These are phyloP conservation scores for Komagataella populi DNA, from an alignment of 805 yeast species.

Conservation along the genomic window DNA sequence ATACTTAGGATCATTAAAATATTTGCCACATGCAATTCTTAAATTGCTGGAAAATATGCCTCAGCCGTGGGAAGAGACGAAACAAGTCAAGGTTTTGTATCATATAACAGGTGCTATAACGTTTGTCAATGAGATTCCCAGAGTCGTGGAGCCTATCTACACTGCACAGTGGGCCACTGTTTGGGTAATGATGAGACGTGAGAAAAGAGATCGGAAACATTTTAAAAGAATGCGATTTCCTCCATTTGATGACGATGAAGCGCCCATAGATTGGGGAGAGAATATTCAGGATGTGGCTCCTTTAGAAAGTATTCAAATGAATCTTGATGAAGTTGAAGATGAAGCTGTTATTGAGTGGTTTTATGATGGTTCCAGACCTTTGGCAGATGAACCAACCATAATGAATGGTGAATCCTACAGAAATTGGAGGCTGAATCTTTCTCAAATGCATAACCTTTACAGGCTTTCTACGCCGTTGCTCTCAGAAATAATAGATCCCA, in stretches of 20 bases:
- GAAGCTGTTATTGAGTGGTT: constrained; percentile 58
- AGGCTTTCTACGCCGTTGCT: constrained; percentile 60
- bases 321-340: constrained; percentile 54
- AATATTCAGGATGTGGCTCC: constrained; percentile 63
- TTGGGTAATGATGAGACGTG: constrained; percentile 91
- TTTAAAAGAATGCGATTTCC: constrained; percentile 91
- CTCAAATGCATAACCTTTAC: constrained; percentile 51
- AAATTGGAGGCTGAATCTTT: constrained; percentile 51
- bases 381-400: constrained; percentile 36
- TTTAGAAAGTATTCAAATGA: constrained; percentile 54
- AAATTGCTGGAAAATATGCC: constrained; percentile 94
- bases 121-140: constrained; percentile 82
- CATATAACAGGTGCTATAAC: constrained; percentile 92
- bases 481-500: constrained; percentile 42
- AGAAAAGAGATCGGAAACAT: constrained; percentile 80
- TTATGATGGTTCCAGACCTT: constrained; percentile 56
- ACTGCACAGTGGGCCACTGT: constrained; percentile 91
- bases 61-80: constrained; percentile 90
- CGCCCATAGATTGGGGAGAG: constrained; percentile 75
- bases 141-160: constrained; percentile 86
- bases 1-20: constrained; percentile 82
- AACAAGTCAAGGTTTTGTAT: constrained; percentile 79
- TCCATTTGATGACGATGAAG: constrained; percentile 95
- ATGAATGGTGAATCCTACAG: constrained; percentile 73
- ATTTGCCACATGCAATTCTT: constrained; percentile 88